phyloP scores from a whole-genome alignment of 169 alveolate species.

The Besnoitia besnoiti region DNA sequence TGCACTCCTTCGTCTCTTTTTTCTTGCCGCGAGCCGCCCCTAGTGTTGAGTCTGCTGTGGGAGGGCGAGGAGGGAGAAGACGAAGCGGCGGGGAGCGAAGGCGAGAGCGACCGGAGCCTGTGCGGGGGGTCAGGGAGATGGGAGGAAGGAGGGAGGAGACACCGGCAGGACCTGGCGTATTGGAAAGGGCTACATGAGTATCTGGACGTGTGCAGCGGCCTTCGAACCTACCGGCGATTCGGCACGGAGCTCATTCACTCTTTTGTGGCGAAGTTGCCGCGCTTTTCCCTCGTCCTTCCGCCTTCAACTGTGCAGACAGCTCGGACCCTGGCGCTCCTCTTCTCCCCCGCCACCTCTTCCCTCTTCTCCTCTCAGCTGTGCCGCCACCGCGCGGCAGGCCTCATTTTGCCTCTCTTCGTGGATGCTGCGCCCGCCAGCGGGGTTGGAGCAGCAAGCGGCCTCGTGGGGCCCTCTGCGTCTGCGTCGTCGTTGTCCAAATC shows the following conservation, averaged over 20 bases:
- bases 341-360: conserved; percentile 22
- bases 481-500: neutral
- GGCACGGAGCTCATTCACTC: neutral
- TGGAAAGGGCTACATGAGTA: neutral
- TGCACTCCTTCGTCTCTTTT: neutral
- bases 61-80: neutral
- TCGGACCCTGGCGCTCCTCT: conserved; percentile 4
- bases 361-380: neutral
- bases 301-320: neutral
- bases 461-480: neutral
- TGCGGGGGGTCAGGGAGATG: neutral
- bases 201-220: neutral
- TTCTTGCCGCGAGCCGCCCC: neutral
- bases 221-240: neutral
- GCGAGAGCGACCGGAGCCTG: neutral
- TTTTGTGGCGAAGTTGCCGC: neutral
- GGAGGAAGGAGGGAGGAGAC: neutral
- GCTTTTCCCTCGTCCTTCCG: conserved; percentile 2
- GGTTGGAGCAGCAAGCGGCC: neutral
- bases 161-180: neutral
- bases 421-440: neutral
- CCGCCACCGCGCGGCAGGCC: neutral
- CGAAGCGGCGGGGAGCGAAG: neutral
- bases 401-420: neutral
- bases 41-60: neutral